Percentiles rank a stretch among this genome's conserved stretches.
phyloP scores from a whole-genome alignment of 148 eudicot genomes.

The Chenopodium album region DNA sequence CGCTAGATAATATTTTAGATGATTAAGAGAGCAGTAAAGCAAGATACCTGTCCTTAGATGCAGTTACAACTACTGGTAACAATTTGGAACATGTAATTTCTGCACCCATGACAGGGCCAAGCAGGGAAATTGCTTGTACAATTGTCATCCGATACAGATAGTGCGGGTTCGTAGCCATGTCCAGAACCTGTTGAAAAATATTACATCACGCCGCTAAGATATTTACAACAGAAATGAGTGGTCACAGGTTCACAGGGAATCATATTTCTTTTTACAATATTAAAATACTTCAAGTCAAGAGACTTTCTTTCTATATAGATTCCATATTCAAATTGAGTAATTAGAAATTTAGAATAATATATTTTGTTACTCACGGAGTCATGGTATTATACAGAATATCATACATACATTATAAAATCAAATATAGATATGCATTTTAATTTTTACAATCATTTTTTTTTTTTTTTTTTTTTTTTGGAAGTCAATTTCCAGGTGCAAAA shows the following conservation, averaged over 20 bases:
- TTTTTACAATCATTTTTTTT: no score
- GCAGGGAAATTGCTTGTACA: conserved; percentile 68
- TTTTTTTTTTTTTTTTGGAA: no score
- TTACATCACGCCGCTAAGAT: not conserved
- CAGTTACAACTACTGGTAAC: conserved; percentile 69
- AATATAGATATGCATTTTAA: no score
- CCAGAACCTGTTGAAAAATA: conserved; percentile 60
- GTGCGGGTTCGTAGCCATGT: conserved; percentile 85
- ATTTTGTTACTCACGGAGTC: no score
- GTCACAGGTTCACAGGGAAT: not conserved
- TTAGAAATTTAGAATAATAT: no score
- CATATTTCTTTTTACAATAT: not conserved
- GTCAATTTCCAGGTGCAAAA: not conserved
- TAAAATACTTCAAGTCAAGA: not conserved
- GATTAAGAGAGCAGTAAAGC: conserved; percentile 3
- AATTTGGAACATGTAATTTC: conserved; percentile 86
- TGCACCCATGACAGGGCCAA: conserved; percentile 95
- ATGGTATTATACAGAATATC: no score
- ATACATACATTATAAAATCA: no score
- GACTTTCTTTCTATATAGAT: no score
- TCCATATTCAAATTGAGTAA: no score
- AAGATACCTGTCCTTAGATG: conserved; percentile 80
- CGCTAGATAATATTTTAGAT: not conserved
- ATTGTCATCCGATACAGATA: conserved; percentile 94
- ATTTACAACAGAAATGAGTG: not conserved